Evolutionary conservation across 257 asterid genomes (phyloP).

Genomic region (Ligustrum vulgare): DNA sequence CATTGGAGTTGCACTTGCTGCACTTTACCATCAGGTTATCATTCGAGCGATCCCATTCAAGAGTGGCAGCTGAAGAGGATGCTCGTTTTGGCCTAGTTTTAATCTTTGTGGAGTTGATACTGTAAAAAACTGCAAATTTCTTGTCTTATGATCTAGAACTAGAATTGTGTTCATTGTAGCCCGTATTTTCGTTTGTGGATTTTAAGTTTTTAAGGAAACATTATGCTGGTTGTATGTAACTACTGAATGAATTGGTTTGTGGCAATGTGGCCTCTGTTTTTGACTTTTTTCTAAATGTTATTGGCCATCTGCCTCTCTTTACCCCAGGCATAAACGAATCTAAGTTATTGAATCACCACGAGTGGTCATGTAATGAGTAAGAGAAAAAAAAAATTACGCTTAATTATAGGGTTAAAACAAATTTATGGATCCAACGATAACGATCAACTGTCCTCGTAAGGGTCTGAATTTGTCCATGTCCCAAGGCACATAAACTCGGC

Average conservation of each 20-base stretch:
- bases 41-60: constrained; percentile 83
- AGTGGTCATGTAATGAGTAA: no score
- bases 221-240: not conserved
- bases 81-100: not conserved
- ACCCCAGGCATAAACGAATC: no score
- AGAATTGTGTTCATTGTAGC: not conserved
- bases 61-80: constrained; percentile 38
- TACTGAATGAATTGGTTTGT: not conserved
- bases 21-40: constrained; percentile 65
- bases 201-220: not conserved
- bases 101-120: not conserved
- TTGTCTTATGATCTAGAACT: not conserved
- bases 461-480: no score
- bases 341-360: no score
- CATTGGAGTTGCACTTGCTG: constrained; percentile 79
- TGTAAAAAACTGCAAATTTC: not conserved
- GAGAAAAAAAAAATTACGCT: no score
- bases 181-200: not conserved
- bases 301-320: not conserved
- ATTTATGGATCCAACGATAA: no score
- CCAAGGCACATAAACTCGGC: no score
- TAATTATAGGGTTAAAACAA: no score
- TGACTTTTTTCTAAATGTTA: not conserved
- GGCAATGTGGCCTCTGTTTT: not conserved
- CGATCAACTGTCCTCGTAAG: no score